Evolutionary conservation across 805 yeast species (phyloP), one percentile per base, ranked within the genome.

Genomic region (Candida ovalis): DNA sequence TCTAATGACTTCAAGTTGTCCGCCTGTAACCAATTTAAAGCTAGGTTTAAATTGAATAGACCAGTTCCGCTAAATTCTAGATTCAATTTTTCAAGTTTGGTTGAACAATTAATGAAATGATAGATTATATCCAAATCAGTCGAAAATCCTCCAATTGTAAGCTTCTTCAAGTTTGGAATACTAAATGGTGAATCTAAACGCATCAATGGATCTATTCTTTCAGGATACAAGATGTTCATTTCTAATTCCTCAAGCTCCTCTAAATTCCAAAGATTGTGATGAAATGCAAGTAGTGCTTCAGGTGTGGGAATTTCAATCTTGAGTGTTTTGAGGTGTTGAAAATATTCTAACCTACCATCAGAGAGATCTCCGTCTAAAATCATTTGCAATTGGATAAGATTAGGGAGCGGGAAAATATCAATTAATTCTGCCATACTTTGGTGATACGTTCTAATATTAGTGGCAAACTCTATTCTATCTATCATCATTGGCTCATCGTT

Each of bases 391-490:
- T 23, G 24, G 23, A 46, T 40, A 7, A 22, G 18, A 12, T 39
- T 44, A 9, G 55, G 50, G 6, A 19, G 17, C 7, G 55, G 51
- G n/a, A 52, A 45, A 6, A 37, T 25, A 21, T 23, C 37, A 15
- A 36, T n/a, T 17, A 49, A 22, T 24, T 27, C 41, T 19, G 12
- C 43, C 33, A 41, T 28, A 12, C 27, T 15, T 4, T 17, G 23
- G 30, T 39, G 17, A 24, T 37, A 42, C 3, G 35, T 28, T 12
- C 27, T 40, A 13, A 42, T 30, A 15, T 50, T 43, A 18, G 49
- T 42, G 6, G 43, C 46, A 15, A 44, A 35, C 24, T 52, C 52
- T 4, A 52, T 38, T 19, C 30, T 19, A 24, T 50, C 17, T 4
- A 44, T 23, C 2, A 15, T 15, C n/a, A 48, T 40, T 6, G 47